A percentile compares a stretch with the other conserved stretches of the same genome.
These are phyloP conservation scores for Aspergillus alliaceus DNA, from an alignment of 2,329 filamentous ascomycete genomes.

Conservation along the genomic window DNA sequence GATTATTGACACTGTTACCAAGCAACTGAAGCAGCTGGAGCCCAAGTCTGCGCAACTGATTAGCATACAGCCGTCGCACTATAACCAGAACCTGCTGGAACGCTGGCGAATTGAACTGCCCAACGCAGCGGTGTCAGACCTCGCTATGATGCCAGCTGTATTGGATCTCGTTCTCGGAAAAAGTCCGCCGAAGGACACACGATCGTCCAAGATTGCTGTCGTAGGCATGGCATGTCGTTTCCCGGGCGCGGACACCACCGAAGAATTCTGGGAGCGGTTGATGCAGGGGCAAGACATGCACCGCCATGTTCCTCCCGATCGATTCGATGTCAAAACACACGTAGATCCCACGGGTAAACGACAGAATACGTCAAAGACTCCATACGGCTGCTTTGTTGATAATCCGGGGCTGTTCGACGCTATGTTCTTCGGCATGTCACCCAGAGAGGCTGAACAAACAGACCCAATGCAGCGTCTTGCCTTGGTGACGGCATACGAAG, in stretches of 20 bases:
- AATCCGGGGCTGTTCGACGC: conserved; percentile 71
- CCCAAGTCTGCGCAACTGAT: too few species aligned
- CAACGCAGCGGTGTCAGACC: too few species aligned
- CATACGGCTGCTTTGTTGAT: conserved; percentile 70
- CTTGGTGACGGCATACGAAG: conserved; percentile 73
- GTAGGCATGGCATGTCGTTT: conserved; percentile 76
- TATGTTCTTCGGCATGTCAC: conserved; percentile 77
- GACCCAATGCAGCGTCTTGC: conserved; percentile 55
- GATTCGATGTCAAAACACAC: conserved; percentile 67
- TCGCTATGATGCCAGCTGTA: too few species aligned
- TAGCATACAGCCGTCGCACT: too few species aligned
- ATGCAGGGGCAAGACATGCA: conserved; percentile 69
- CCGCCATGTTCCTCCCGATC: conserved; percentile 62
- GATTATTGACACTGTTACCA: too few species aligned
- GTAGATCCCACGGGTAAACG: conserved; percentile 66
- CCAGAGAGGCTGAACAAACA: conserved; percentile 69
- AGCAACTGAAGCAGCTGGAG: too few species aligned
- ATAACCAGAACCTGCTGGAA: too few species aligned
- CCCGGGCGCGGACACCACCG: conserved; percentile 62
- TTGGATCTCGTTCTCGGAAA: too few species aligned
- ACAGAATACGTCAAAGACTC: conserved; percentile 70
- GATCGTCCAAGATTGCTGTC: conserved; percentile 63
- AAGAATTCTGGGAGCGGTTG: conserved; percentile 69
- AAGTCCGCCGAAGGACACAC: too few species aligned
- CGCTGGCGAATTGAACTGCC: too few species aligned